phyloP scores from a whole-genome alignment of 208 protist species.

The Acanthamoeba lugdunensis region DNA sequence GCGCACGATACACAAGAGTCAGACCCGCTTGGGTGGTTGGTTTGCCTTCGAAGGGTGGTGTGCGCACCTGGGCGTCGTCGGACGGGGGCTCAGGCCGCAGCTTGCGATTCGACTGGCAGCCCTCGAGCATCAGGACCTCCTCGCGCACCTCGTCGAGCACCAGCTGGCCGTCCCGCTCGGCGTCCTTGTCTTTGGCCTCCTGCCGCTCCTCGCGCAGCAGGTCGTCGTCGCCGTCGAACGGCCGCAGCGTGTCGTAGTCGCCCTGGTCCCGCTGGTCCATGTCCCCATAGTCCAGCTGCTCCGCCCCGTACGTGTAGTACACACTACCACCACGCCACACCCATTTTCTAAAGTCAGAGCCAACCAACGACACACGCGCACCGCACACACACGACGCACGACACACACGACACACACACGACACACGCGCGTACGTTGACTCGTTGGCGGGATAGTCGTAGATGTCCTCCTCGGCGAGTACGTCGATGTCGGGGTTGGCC shows the following conservation, averaged over 20 bases:
- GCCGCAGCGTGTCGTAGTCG: conserved; percentile 22
- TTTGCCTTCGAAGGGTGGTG: no score
- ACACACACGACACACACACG: neutral
- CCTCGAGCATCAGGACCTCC: conserved; percentile 24
- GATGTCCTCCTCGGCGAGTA: neutral
- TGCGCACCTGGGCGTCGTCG: neutral
- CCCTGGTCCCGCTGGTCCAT: neutral
- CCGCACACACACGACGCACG: neutral
- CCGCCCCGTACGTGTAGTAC: conserved; percentile 15
- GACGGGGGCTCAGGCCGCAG: neutral
- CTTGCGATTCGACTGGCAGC: conserved; percentile 6
- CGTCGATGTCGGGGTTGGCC: neutral
- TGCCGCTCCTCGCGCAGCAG: neutral
- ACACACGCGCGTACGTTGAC: neutral
- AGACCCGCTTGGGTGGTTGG: no score
- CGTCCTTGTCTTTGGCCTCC: neutral
- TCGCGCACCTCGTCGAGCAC: conserved; percentile 43
- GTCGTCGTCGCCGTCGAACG: conserved; percentile 19
- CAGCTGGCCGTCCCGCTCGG: neutral
- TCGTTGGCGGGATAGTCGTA: conserved; percentile 25
- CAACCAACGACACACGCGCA: neutral
- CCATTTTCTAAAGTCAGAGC: neutral
- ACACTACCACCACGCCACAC: neutral
- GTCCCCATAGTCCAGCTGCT: conserved; percentile 23
- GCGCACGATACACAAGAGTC: no score